These are phyloP conservation scores for Cryptococcus amylolentus DNA, from an alignment of 1,284 basidiomycete genomes.

Conservation along the genomic window DNA sequence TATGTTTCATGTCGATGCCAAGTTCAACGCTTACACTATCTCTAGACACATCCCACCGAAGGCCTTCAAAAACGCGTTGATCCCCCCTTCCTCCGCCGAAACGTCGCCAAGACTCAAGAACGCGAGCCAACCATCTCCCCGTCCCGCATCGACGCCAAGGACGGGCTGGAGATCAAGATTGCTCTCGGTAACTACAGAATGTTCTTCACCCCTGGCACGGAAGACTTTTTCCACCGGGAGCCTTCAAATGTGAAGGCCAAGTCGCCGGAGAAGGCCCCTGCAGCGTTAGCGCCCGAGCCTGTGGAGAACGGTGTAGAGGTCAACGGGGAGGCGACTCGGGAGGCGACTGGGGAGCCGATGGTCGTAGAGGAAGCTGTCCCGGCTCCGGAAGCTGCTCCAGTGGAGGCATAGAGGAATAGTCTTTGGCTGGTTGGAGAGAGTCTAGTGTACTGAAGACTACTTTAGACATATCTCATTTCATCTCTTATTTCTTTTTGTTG, in stretches of 20 bases:
- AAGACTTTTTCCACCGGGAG: constrained; percentile 43
- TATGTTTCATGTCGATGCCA: constrained; percentile 34
- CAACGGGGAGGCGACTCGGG: too few species aligned
- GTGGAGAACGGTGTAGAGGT: background rate
- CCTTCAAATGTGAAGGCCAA: background rate
- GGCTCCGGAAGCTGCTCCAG: background rate
- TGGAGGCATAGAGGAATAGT: background rate
- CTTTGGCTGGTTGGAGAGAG: too few species aligned
- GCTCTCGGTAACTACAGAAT: constrained; percentile 66
- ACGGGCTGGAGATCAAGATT: constrained; percentile 61
- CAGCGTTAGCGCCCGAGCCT: background rate
- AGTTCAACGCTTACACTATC: background rate
- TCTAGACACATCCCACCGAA: constrained; percentile 52
- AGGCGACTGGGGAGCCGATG: too few species aligned
- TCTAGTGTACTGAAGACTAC: too few species aligned
- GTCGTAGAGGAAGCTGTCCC: background rate
- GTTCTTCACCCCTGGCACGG: constrained; percentile 62
- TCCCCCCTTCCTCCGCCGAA: constrained; percentile 65
- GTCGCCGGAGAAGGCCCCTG: background rate
- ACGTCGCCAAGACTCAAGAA: constrained; percentile 10
- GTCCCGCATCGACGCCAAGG: constrained; percentile 32
- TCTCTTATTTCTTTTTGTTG: too few species aligned
- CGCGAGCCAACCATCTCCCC: background rate
- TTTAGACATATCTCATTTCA: too few species aligned
- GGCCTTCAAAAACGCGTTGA: constrained; percentile 56